A percentile compares a stretch with the other conserved stretches of the same genome.
These are phyloP conservation scores for Metarhizium robertsii DNA, from an alignment of 2,329 filamentous ascomycete genomes.

Conservation along the genomic window DNA sequence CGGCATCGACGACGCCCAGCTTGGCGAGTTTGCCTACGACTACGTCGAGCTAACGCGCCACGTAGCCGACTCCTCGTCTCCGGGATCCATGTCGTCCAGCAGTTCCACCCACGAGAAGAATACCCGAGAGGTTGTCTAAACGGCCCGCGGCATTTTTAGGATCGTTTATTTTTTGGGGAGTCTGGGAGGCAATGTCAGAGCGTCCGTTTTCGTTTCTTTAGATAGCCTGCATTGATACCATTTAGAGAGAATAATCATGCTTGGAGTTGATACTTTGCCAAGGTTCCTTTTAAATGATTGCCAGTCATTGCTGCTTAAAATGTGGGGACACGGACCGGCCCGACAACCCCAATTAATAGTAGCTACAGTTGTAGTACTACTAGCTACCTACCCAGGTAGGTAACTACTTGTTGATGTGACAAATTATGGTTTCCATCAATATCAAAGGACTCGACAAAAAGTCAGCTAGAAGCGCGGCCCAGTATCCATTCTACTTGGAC, in stretches of 20 bases:
- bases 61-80: constrained; percentile 34
- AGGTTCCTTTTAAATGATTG: no score
- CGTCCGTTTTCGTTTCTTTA: background rate
- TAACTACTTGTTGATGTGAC: no score
- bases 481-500: no score
- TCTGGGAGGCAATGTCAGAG: background rate
- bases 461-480: no score
- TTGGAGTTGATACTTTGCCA: no score
- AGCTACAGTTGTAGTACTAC: no score
- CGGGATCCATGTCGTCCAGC: constrained; percentile 12
- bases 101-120: constrained; percentile 21
- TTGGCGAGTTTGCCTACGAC: constrained; percentile 77
- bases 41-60: constrained; percentile 66
- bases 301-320: background rate
- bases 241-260: background rate
- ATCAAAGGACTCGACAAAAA: no score
- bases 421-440: background rate
- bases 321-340: background rate
- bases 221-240: background rate
- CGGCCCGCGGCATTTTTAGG: background rate
- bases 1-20: constrained; percentile 64
- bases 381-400: no score
- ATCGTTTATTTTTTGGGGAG: background rate
- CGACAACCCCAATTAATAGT: background rate
- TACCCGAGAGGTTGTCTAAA: background rate